A percentile compares a stretch with the other conserved stretches of the same genome.
These are phyloP conservation scores for Tricholomella constricta DNA, from an alignment of 768 basidiomycete species.

Conservation along the genomic window DNA sequence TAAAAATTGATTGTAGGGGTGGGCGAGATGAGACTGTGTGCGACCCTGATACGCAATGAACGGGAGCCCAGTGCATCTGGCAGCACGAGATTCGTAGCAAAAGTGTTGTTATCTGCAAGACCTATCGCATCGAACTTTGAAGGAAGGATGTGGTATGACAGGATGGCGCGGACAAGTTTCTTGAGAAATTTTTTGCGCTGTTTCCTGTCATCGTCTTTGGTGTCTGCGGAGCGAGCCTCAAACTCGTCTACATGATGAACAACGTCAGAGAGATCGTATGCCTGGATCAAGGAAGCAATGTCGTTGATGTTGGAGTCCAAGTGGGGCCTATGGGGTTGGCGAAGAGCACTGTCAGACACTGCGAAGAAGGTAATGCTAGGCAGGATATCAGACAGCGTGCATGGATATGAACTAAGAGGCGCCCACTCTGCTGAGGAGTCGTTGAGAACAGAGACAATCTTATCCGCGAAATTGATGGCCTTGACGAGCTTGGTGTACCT, in stretches of 20 bases:
- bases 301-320: conserved; percentile 3
- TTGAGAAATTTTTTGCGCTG: conserved; percentile 57
- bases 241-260: conserved; percentile 30
- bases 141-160: conserved; percentile 60
- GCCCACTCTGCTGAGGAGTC: conserved; percentile 17
- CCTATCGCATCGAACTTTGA: conserved; percentile 33
- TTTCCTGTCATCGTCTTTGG: conserved; percentile 43
- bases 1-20: conserved; percentile 49
- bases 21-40: conserved; percentile 33
- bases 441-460: conserved; percentile 18
- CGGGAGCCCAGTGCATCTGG: conserved; percentile 44
- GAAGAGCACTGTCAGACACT: conserved; percentile 47
- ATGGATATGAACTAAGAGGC: background rate
- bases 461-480: conserved; percentile 26
- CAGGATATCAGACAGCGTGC: background rate
- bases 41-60: conserved; percentile 46
- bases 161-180: conserved; percentile 51
- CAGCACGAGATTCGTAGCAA: conserved; percentile 47
- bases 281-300: conserved; percentile 10
- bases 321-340: conserved; percentile 19
- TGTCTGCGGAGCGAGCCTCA: conserved; percentile 39
- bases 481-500: conserved; percentile 27
- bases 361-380: conserved; percentile 58
- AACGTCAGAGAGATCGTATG: conserved; percentile 21
- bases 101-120: conserved; percentile 56